Percentiles rank a stretch among this genome's conserved stretches.
Conservation (phyloP, 495 filamentous ascomycete species). For the Penicillium coffeae region DNA sequence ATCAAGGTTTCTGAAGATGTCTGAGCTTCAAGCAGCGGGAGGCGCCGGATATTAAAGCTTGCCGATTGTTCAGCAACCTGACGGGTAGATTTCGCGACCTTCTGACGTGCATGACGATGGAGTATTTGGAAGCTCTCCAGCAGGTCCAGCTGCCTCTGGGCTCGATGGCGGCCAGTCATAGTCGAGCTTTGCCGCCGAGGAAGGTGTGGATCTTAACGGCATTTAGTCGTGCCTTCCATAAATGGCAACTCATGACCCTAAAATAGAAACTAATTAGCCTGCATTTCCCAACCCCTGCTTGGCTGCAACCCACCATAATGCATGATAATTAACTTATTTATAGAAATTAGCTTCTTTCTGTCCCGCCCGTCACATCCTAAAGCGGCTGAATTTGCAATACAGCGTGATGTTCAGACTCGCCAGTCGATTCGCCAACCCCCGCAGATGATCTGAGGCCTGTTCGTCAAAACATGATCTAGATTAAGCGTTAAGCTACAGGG, state of each 20-base stretch:
- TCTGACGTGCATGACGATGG: conserved; percentile 9
- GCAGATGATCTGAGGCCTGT: too few species aligned
- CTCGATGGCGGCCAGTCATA: conserved; percentile 11
- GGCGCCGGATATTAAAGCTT: conserved; percentile 29
- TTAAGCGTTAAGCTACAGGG: too few species aligned
- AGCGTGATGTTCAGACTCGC: not conserved
- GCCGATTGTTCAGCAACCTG: conserved; percentile 2
- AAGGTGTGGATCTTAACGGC: too few species aligned
- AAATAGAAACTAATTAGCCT: conserved; percentile 28
- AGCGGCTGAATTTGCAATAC: not conserved
- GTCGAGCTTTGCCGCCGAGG: conserved; percentile 17
- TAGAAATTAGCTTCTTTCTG: conserved; percentile 3
- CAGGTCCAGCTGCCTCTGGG: conserved; percentile 3
- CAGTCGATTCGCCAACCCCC: too few species aligned
- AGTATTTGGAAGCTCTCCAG: conserved; percentile 10
- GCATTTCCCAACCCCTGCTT: not conserved
- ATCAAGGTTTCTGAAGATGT: not conserved
- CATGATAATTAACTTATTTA: conserved; percentile 17
- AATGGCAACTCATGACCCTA: conserved; percentile 16
- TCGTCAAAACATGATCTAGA: too few species aligned
- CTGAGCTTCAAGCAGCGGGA: conserved; percentile 10
- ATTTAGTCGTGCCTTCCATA: conserved; percentile 15
- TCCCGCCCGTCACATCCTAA: too few species aligned
- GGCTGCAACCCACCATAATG: conserved; percentile 10
- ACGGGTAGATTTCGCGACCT: conserved; percentile 1